phyloP scores from a whole-genome alignment of 345 rosid species.

The Citrus sinensis region DNA sequence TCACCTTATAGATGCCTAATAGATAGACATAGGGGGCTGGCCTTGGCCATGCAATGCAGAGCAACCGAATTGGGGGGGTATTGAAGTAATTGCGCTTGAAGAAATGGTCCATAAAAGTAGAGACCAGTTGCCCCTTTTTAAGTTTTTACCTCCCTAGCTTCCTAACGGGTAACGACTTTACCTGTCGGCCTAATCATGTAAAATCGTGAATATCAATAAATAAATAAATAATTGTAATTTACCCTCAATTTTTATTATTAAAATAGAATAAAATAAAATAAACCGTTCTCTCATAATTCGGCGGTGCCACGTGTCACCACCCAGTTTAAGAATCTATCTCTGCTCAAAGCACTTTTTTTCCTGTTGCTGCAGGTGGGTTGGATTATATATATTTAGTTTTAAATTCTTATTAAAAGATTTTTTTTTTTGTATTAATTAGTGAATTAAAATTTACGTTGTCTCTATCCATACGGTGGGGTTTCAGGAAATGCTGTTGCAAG shows the following conservation, averaged over 20 bases:
- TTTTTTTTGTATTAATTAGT: not conserved
- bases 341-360: not conserved
- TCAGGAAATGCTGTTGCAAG: not conserved
- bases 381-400: not conserved
- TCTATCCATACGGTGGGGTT: slow-evolving; percentile 3
- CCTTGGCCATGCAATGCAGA: not conserved
- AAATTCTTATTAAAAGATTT: too few species aligned
- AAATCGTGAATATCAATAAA: slow-evolving; percentile 9
- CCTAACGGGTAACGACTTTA: slow-evolving; percentile 58
- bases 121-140: slow-evolving; percentile 35
- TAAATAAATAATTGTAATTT: slow-evolving; percentile 1
- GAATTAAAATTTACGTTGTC: slow-evolving; percentile 3
- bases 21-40: not conserved
- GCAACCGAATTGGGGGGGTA: slow-evolving; percentile 25
- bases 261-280: not conserved
- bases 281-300: not conserved
- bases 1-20: not conserved
- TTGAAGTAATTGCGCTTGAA: slow-evolving; percentile 16
- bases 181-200: slow-evolving; percentile 57
- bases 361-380: not conserved
- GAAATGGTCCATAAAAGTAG: slow-evolving; percentile 41
- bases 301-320: slow-evolving; percentile 4
- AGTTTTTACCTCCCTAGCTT: slow-evolving; percentile 20
- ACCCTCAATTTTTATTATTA: too few species aligned
- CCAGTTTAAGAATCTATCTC: not conserved